phyloP scores from a whole-genome alignment of 345 rosid genomes.

The Isatis tinctoria region DNA sequence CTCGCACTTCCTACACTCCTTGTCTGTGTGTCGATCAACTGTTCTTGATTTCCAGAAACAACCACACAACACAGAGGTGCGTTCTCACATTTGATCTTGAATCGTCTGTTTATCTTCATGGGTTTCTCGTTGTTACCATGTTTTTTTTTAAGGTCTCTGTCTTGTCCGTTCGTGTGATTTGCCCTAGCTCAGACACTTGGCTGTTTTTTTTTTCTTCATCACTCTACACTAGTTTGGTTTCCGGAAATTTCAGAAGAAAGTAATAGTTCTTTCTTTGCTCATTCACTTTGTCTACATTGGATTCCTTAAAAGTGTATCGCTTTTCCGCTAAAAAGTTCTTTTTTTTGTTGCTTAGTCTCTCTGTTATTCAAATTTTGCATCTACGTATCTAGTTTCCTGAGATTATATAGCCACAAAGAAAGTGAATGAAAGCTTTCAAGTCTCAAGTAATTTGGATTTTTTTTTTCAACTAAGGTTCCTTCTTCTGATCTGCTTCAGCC shows the following conservation, averaged over 20 bases:
- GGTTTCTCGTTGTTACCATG: not conserved
- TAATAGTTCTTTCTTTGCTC: not conserved
- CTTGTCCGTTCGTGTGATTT: not conserved
- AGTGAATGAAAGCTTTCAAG: not conserved
- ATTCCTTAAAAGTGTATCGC: constrained; percentile 19
- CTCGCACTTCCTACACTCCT: not conserved
- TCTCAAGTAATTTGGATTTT: not conserved
- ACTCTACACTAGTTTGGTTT: constrained; percentile 11
- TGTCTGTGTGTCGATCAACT: not conserved
- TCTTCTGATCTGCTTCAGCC: constrained; percentile 22
- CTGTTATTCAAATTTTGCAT: constrained; percentile 1
- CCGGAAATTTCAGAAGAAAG: not conserved
- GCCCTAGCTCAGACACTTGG: not conserved
- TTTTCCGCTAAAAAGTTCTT: not conserved
- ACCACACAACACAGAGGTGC: constrained; percentile 16
- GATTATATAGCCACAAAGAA: not conserved
- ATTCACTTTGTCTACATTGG: constrained; percentile 20
- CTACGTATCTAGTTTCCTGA: not conserved
- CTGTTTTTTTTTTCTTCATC: not conserved
- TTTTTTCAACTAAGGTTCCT: constrained; percentile 8
- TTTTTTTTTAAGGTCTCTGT: not conserved
- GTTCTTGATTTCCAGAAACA: constrained; percentile 17
- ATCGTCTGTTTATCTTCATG: not conserved
- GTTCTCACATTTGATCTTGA: not conserved
- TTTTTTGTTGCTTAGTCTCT: not conserved